Evolutionary conservation across 805 yeast species (phyloP), one percentile per base, ranked within the genome.

Genomic region (Yamadazyma paraphyllophila): DNA sequence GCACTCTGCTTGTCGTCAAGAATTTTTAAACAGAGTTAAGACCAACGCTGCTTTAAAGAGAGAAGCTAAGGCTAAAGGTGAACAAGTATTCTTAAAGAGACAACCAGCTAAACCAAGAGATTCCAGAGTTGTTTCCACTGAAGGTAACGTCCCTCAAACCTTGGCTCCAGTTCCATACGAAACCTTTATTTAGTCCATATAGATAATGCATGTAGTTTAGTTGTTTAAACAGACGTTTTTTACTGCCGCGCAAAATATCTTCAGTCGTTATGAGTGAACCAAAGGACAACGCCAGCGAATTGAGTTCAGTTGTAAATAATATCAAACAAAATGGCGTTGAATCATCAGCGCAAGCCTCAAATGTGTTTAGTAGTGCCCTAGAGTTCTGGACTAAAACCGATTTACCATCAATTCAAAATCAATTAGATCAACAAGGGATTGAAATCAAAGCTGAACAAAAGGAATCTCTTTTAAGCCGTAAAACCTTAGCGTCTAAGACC

Each of bases 1-100:
- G 82, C 99, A 94, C 89, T 94, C 99, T 72, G 92, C 92, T 81
- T 94, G 98, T 85, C 92, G 99, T 81, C 88, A 88, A 76, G 98
- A 94, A 80, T 94, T 94, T 79, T 83, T 94, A 77, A 86, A 88
- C 86, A 90, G 99, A 83, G 99, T 94, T 69, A 92, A 91, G 84
- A 73, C 84, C 70, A 94, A 92, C 79, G 97, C 96, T 74, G 94
- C 88, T 63, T 82, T 81, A 82, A 86, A 84, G 81, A 76, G 74
- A 65, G 98, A 87, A 77, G 99, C 98, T 64, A 91, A 90, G 83
- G 91, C 86, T 61, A 78, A 85, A 73, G 98, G 98, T 76, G 85
- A 82, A 71, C 76, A 87, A 64, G 92, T 88, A 59, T 80, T 79
- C 78, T 88, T 94, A 69, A 94, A 92, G 92, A 88, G 99, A 85